A percentile compares a stretch with the other conserved stretches of the same genome.
phyloP scores from a whole-genome alignment of 108 stramenopile species.

The Chaetoceros tenuissimus region DNA sequence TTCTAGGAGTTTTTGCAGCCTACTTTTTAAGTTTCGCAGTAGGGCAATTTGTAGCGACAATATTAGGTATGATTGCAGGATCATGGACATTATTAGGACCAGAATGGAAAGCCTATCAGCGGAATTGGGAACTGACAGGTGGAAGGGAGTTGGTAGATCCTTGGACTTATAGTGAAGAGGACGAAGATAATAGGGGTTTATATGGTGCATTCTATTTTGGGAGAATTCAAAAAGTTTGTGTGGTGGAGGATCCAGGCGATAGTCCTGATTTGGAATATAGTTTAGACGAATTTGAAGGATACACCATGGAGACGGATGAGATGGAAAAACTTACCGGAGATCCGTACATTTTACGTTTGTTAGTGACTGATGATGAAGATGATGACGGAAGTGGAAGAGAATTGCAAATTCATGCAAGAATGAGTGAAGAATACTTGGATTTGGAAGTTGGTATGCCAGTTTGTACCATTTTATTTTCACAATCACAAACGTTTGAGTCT shows the following conservation, averaged over 20 bases:
- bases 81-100: constrained; percentile 73
- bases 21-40: constrained; percentile 73
- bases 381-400: constrained; percentile 23
- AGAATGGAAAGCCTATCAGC: constrained; percentile 58
- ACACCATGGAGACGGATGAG: constrained; percentile 58
- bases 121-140: constrained; percentile 74
- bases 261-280: constrained; percentile 41
- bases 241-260: constrained; percentile 53
- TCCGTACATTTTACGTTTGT: constrained; percentile 60
- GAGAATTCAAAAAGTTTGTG: constrained; percentile 48
- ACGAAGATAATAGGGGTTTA: constrained; percentile 43
- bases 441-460: constrained; percentile 42
- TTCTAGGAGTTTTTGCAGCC: constrained; percentile 57
- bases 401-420: constrained; percentile 66
- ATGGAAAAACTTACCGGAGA: constrained; percentile 51
- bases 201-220: constrained; percentile 66
- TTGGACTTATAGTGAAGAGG: constrained; percentile 43
- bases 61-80: constrained; percentile 49
- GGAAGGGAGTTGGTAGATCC: constrained; percentile 71
- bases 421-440: constrained; percentile 69
- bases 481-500: constrained; percentile 32
- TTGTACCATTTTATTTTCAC: constrained; percentile 45
- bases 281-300: constrained; percentile 61
- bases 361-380: constrained; percentile 20
- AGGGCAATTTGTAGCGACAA: constrained; percentile 58